Conservation (phyloP, 768 basidiomycete species). For the Boletellus ananas region DNA sequence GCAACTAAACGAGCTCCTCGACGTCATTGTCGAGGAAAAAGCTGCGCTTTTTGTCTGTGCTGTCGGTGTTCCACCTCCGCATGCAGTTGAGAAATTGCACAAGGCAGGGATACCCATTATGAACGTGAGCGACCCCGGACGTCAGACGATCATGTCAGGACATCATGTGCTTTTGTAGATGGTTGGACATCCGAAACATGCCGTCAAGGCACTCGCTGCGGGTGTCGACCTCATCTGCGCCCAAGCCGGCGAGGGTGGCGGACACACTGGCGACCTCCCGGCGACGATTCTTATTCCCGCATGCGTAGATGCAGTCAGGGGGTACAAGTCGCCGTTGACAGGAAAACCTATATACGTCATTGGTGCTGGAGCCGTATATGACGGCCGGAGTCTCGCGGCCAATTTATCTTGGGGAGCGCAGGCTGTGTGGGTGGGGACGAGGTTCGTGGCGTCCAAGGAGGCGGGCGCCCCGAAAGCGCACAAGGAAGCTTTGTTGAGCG, state of each 20-base stretch:
- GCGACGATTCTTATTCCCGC: slow-evolving; percentile 88
- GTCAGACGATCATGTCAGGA: not conserved
- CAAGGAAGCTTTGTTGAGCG: slow-evolving; percentile 71
- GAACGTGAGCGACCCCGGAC: slow-evolving; percentile 50
- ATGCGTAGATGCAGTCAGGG: slow-evolving; percentile 80
- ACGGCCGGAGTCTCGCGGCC: slow-evolving; percentile 83
- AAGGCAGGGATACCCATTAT: slow-evolving; percentile 81
- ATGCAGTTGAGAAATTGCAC: slow-evolving; percentile 79
- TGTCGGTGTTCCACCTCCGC: slow-evolving; percentile 79
- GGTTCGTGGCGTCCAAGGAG: slow-evolving; percentile 81
- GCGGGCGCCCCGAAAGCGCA: slow-evolving; percentile 81
- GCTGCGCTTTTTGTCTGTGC: slow-evolving; percentile 87
- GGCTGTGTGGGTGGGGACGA: slow-evolving; percentile 85
- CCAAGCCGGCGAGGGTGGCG: slow-evolving; percentile 90
- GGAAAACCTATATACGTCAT: slow-evolving; percentile 83
- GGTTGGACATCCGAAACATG: slow-evolving; percentile 95
- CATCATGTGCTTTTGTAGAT: slow-evolving; percentile 39
- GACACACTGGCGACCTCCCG: slow-evolving; percentile 81
- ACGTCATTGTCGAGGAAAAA: slow-evolving; percentile 92
- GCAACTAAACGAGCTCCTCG: slow-evolving; percentile 74
- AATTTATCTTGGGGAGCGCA: slow-evolving; percentile 88
- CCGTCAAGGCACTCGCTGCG: slow-evolving; percentile 70
- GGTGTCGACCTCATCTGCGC: slow-evolving; percentile 94
- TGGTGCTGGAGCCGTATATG: slow-evolving; percentile 89
- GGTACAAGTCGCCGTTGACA: slow-evolving; percentile 72